Percentiles rank a stretch among this genome's conserved stretches.
These are phyloP conservation scores for Trichoderma simmonsii DNA, from an alignment of 2,329 filamentous ascomycete species.

Conservation along the genomic window DNA sequence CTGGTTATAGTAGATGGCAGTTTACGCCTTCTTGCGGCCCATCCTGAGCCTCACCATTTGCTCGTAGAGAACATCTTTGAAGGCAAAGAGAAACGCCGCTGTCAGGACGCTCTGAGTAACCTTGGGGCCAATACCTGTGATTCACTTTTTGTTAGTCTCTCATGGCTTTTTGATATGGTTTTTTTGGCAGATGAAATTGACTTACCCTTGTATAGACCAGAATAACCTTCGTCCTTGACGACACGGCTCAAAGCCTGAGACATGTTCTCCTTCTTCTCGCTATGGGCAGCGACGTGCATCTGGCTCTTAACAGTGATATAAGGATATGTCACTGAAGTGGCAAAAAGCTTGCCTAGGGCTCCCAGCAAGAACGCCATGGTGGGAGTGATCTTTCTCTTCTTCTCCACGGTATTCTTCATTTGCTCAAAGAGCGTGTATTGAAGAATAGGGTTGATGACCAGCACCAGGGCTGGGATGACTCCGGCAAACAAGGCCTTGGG, in stretches of 20 bases:
- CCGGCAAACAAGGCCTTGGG: constrained; percentile 83
- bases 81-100: constrained; percentile 92
- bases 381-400: constrained; percentile 69
- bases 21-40: constrained; percentile 35
- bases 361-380: constrained; percentile 87
- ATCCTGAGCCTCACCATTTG: constrained; percentile 67
- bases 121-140: constrained; percentile 85
- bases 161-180: background rate
- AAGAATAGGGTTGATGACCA: constrained; percentile 97
- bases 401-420: constrained; percentile 88
- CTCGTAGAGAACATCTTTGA: constrained; percentile 95
- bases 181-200: background rate
- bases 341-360: constrained; percentile 89
- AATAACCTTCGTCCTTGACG: constrained; percentile 84
- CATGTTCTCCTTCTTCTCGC: constrained; percentile 77
- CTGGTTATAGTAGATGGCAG: background rate
- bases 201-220: constrained; percentile 84
- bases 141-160: background rate
- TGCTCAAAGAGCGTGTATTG: constrained; percentile 99
- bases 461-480: constrained; percentile 84
- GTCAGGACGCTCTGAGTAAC: constrained; percentile 96
- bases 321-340: constrained; percentile 91
- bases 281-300: constrained; percentile 85
- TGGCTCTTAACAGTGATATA: constrained; percentile 99
- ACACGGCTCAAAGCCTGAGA: constrained; percentile 73